Percentiles rank a stretch among this genome's conserved stretches.
Conservation (phyloP, 2,329 filamentous ascomycete species). For the Penicillium sp. region DNA sequence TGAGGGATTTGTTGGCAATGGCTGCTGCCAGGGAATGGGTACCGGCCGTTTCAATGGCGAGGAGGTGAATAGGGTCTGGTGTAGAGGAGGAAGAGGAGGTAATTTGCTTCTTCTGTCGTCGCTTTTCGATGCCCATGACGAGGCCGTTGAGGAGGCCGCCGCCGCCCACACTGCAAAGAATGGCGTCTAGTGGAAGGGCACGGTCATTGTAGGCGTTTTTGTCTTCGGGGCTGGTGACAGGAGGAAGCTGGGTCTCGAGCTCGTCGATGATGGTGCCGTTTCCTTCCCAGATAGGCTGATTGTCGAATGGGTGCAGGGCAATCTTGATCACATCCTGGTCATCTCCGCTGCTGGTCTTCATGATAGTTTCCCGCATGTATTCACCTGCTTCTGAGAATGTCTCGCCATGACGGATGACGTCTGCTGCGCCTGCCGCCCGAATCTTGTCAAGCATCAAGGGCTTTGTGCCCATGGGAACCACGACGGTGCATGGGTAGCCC, state of each 20-base stretch:
- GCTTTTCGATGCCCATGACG: conserved; percentile 63
- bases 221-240: conserved; percentile 32
- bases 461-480: conserved; percentile 66
- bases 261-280: conserved; percentile 47
- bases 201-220: conserved; percentile 27
- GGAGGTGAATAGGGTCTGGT: conserved; percentile 48
- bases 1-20: conserved; percentile 53
- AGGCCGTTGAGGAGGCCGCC: conserved; percentile 77
- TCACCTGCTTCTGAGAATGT: conserved; percentile 69
- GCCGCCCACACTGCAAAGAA: conserved; percentile 77
- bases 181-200: conserved; percentile 57
- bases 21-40: conserved; percentile 68
- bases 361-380: conserved; percentile 57
- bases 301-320: conserved; percentile 46
- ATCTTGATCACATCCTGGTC: conserved; percentile 39
- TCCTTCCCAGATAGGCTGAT: conserved; percentile 47
- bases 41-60: conserved; percentile 74
- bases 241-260: conserved; percentile 42
- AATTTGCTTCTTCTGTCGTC: conserved; percentile 36
- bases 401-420: conserved; percentile 66
- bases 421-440: conserved; percentile 59
- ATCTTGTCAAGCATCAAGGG: conserved; percentile 71
- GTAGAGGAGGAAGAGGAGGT: conserved; percentile 13
- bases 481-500: conserved; percentile 67
- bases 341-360: conserved; percentile 28